Percentiles rank a stretch among this genome's conserved stretches.
Evolutionary conservation across 495 filamentous ascomycete species (phyloP).

Genomic region (Neurospora sp.): DNA sequence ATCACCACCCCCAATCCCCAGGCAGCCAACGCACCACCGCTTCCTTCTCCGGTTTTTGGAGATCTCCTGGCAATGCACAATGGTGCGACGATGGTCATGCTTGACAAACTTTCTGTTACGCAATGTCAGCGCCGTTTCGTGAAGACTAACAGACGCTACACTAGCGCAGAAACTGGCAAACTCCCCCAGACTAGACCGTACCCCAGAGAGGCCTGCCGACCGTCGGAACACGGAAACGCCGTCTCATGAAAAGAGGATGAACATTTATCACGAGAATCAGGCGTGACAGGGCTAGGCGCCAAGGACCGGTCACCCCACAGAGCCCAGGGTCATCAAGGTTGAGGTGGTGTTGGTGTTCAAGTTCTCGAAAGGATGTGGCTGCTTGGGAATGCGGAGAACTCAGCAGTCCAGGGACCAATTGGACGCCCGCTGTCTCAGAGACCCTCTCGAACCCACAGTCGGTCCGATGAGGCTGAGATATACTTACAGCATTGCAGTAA

Average conservation of each 20-base stretch:
- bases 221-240: not conserved
- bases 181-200: not conserved
- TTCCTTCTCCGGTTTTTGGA: not conserved
- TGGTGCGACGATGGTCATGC: not conserved
- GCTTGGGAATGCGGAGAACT: slow-evolving; percentile 19
- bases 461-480: slow-evolving; percentile 23
- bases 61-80: not conserved
- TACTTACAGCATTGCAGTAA: not conserved
- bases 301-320: not conserved
- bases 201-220: not conserved
- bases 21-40: not conserved
- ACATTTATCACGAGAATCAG: not conserved
- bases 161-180: not conserved
- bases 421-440: slow-evolving; percentile 16
- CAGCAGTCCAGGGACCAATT: not conserved
- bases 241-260: not conserved
- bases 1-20: not conserved
- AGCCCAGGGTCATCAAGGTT: not conserved
- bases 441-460: slow-evolving; percentile 14
- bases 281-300: not conserved
- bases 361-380: not conserved
- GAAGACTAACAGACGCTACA: not conserved
- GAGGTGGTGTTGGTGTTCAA: not conserved
- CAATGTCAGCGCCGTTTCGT: not conserved
- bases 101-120: not conserved